A percentile compares a stretch with the other conserved stretches of the same genome.
Evolutionary conservation across 495 filamentous ascomycete genomes (phyloP).

Genomic region (Penicillium pulvis): DNA sequence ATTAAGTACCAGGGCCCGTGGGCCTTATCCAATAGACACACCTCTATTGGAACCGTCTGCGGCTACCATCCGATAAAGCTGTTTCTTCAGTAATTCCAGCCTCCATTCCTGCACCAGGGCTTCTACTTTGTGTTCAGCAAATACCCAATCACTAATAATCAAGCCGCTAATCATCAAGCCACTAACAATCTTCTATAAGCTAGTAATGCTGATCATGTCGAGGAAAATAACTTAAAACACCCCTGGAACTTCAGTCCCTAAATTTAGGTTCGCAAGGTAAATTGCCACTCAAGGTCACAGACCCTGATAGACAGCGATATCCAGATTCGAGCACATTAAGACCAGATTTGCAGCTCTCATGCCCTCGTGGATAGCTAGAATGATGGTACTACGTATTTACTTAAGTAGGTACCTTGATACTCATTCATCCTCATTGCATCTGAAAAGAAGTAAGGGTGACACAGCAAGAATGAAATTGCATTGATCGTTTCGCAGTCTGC

Average conservation of each 20-base stretch:
- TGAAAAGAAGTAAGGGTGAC: too few species aligned
- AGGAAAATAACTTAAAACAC: neutral
- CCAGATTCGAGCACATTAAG: too few species aligned
- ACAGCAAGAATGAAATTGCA: too few species aligned
- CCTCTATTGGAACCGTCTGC: neutral
- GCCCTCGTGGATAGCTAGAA: too few species aligned
- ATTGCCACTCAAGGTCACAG: neutral
- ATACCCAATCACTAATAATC: neutral
- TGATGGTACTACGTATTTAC: too few species aligned
- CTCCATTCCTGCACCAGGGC: neutral
- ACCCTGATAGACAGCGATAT: neutral
- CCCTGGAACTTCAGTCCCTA: neutral
- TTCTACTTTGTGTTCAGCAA: neutral
- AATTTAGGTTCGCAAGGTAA: neutral
- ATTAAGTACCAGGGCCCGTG: slow-evolving; percentile 2
- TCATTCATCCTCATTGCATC: too few species aligned
- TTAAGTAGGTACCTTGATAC: too few species aligned
- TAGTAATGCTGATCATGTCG: neutral
- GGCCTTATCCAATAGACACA: neutral
- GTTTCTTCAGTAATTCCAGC: neutral
- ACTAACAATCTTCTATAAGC: neutral
- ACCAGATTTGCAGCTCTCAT: too few species aligned
- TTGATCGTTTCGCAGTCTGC: too few species aligned
- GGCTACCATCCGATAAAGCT: neutral
- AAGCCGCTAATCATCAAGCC: neutral